These are phyloP conservation scores for Hyphopichia wangnamkhiaoensis DNA, from an alignment of 1,139 yeast genomes.

Conservation along the genomic window DNA sequence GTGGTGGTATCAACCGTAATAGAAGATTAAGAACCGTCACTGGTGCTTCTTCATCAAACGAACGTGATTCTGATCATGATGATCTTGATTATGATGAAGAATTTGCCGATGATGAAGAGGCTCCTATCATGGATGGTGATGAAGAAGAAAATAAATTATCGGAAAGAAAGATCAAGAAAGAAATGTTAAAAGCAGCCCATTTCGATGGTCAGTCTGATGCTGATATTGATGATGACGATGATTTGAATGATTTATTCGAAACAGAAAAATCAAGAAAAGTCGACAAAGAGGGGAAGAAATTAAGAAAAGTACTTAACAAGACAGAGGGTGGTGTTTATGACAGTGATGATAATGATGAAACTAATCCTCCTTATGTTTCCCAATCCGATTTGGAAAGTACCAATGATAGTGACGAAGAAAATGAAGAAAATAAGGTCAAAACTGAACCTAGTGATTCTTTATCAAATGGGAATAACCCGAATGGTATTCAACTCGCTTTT, in stretches of 20 bases:
- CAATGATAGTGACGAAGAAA: conserved; percentile 44
- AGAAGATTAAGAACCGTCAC: conserved; percentile 60
- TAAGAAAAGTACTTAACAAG: conserved; percentile 79
- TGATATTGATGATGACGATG: conserved; percentile 59
- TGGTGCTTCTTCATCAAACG: conserved; percentile 52
- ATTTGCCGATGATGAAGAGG: conserved; percentile 98
- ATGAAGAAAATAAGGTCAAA: conserved; percentile 39
- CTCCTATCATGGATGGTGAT: conserved; percentile 95
- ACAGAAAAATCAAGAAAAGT: conserved; percentile 66
- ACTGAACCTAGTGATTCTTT: conserved; percentile 42
- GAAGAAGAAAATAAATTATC: conserved; percentile 93
- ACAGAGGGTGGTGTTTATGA: conserved; percentile 92
- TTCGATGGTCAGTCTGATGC: conserved; percentile 63
- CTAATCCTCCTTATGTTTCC: conserved; percentile 75
- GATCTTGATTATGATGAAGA: conserved; percentile 95
- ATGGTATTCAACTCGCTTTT: conserved; percentile 39
- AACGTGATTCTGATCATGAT: conserved; percentile 79
- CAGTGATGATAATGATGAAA: conserved; percentile 76
- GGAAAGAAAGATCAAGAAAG: conserved; percentile 84
- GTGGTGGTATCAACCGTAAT: conserved; percentile 28
- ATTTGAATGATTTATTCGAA: conserved; percentile 65
- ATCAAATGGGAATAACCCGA: conserved; percentile 12
- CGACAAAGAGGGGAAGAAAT: conserved; percentile 87
- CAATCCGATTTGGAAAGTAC: conserved; percentile 68
- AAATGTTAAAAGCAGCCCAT: conserved; percentile 83